Evolutionary conservation across 1,284 basidiomycete species (phyloP).

Genomic region (Trametes polyzona): DNA sequence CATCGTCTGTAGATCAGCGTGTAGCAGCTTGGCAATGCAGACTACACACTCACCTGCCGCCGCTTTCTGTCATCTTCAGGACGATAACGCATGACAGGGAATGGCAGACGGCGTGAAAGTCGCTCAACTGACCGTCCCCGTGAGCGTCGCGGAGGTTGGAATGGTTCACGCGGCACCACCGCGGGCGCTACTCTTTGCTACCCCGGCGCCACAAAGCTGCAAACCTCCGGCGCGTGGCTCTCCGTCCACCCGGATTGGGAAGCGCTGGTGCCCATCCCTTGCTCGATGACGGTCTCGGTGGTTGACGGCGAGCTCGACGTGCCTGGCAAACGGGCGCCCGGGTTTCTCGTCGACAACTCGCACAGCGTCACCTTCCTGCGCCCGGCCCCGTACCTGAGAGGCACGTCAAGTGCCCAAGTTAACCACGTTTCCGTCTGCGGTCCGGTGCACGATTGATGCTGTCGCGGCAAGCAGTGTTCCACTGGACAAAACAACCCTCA

Average conservation of each 20-base stretch:
- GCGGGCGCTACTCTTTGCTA: not conserved
- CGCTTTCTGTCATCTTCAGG: not conserved
- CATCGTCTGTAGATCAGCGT: too few species aligned
- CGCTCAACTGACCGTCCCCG: slow-evolving; percentile 9
- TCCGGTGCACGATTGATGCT: too few species aligned
- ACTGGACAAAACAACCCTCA: not conserved
- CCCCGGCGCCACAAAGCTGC: slow-evolving; percentile 12
- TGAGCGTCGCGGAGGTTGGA: slow-evolving; percentile 6
- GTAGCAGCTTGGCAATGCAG: not conserved
- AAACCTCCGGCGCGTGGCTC: too few species aligned
- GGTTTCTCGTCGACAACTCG: too few species aligned
- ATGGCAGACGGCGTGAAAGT: not conserved
- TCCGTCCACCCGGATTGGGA: too few species aligned
- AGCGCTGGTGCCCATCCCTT: too few species aligned
- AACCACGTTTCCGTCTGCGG: too few species aligned
- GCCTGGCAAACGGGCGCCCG: not conserved
- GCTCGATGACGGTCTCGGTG: too few species aligned
- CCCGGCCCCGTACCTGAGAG: not conserved
- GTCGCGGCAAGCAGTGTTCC: too few species aligned
- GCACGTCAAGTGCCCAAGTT: too few species aligned
- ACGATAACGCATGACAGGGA: not conserved
- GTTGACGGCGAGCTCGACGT: not conserved
- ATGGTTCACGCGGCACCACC: slow-evolving; percentile 8
- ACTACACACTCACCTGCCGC: not conserved
- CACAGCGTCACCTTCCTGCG: not conserved